Percentiles rank a stretch among this genome's conserved stretches.
These are phyloP conservation scores for Cladosporium halotolerans DNA, from an alignment of 2,329 filamentous ascomycete species.

Conservation along the genomic window DNA sequence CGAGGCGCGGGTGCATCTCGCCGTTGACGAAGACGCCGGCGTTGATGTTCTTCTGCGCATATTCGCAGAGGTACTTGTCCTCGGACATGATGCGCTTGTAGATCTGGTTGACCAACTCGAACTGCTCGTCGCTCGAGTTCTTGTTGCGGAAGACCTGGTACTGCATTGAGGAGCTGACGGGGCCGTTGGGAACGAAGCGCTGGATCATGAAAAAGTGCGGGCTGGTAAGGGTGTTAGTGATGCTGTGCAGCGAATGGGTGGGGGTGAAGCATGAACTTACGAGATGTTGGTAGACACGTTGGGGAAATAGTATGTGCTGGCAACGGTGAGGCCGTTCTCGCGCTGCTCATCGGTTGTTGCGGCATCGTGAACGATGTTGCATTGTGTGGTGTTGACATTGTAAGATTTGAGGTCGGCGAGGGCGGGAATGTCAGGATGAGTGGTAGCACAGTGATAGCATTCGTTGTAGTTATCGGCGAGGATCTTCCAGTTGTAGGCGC, in stretches of 20 bases:
- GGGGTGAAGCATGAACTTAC: slow-evolving; percentile 31
- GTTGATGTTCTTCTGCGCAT: slow-evolving; percentile 56
- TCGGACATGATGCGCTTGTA: slow-evolving; percentile 60
- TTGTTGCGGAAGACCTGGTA: slow-evolving; percentile 61
- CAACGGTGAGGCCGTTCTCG: slow-evolving; percentile 41
- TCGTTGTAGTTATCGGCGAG: slow-evolving; percentile 61
- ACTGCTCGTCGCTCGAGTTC: slow-evolving; percentile 53
- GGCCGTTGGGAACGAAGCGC: slow-evolving; percentile 51
- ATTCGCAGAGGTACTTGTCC: slow-evolving; percentile 57
- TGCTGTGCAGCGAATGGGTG: too few species aligned
- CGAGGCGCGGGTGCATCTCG: slow-evolving; percentile 55
- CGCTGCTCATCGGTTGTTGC: slow-evolving; percentile 45
- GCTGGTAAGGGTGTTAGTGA: slow-evolving; percentile 28
- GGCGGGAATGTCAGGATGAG: slow-evolving; percentile 52
- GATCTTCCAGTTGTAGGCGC: slow-evolving; percentile 56
- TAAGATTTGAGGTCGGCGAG: slow-evolving; percentile 55
- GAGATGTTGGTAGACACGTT: slow-evolving; percentile 47
- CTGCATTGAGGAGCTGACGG: slow-evolving; percentile 49
- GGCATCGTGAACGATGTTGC: slow-evolving; percentile 45
- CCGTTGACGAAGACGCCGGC: slow-evolving; percentile 57
- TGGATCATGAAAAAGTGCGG: slow-evolving; percentile 61
- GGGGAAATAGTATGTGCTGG: slow-evolving; percentile 46
- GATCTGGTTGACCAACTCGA: slow-evolving; percentile 51
- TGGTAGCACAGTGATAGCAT: slow-evolving; percentile 57
- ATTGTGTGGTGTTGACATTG: slow-evolving; percentile 44